Conservation (phyloP, 1,139 yeast species). For the Suhomyces kunorum region DNA sequence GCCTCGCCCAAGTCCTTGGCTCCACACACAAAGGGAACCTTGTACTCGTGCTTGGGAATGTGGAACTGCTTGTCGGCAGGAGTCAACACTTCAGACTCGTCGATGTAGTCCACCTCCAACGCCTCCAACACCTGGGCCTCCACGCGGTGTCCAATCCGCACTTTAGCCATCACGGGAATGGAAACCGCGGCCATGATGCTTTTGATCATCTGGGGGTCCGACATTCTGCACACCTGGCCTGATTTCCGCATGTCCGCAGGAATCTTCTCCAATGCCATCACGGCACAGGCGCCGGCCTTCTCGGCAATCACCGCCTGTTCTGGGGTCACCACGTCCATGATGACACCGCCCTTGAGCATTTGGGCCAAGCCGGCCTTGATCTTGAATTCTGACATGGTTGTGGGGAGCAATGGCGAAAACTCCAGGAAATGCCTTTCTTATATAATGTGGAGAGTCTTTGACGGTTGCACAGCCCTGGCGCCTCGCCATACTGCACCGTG, state of each 20-base stretch:
- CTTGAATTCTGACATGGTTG: conserved; percentile 53
- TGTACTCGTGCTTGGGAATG: conserved; percentile 60
- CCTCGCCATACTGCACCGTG: too few species aligned
- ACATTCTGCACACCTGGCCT: conserved; percentile 86
- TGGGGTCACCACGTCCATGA: conserved; percentile 55
- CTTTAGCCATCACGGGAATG: conserved; percentile 86
- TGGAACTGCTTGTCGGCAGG: conserved; percentile 76
- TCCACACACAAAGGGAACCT: conserved; percentile 85
- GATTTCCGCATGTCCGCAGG: conserved; percentile 87
- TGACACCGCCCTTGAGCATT: conserved; percentile 74
- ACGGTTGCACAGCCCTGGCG: too few species aligned
- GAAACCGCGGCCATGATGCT: conserved; percentile 73
- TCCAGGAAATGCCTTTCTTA: neutral
- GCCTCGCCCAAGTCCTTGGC: conserved; percentile 86
- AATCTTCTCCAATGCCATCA: conserved; percentile 84
- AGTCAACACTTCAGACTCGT: conserved; percentile 82
- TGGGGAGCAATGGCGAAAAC: neutral
- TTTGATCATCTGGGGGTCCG: conserved; percentile 80
- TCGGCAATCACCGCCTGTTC: conserved; percentile 67
- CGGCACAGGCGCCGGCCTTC: conserved; percentile 87
- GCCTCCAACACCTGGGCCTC: conserved; percentile 82
- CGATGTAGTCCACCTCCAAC: conserved; percentile 76
- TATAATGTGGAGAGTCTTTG: neutral
- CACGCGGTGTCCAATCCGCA: conserved; percentile 81
- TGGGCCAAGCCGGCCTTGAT: conserved; percentile 83